Conservation (phyloP, 176 grass and related monocot genomes). For the Echinochloa phyllopogon region DNA sequence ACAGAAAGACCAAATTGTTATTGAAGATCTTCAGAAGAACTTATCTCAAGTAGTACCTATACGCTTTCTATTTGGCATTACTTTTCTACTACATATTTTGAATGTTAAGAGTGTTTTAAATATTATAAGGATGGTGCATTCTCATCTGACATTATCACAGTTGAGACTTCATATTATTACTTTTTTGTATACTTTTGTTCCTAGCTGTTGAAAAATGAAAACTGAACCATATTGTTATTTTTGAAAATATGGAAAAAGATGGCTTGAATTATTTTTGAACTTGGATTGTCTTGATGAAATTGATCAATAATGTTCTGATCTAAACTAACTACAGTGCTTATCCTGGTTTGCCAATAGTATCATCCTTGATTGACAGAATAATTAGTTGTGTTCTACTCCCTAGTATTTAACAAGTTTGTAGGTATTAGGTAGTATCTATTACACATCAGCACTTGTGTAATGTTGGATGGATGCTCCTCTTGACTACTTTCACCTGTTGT, state of each 20-base stretch:
- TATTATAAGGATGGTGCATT: neutral
- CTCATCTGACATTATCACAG: neutral
- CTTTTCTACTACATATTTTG: conserved; percentile 9
- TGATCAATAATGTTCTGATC: neutral
- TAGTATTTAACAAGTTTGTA: conserved; percentile 1
- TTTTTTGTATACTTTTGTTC: neutral
- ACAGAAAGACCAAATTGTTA: conserved; percentile 70
- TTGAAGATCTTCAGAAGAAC: conserved; percentile 84
- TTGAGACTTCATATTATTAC: conserved; percentile 6
- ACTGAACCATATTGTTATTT: neutral
- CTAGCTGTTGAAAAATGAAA: conserved; percentile 25
- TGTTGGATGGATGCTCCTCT: neutral
- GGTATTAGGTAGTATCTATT: neutral
- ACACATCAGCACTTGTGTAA: neutral
- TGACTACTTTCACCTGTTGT: conserved; percentile 36
- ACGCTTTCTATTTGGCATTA: conserved; percentile 25
- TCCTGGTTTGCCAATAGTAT: neutral
- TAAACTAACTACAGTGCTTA: neutral
- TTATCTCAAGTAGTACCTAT: conserved; percentile 79
- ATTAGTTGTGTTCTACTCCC: neutral
- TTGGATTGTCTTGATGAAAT: neutral
- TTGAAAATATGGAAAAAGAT: conserved; percentile 19
- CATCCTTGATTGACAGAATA: conserved; percentile 4
- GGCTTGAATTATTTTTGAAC: conserved; percentile 9
- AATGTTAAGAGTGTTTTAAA: neutral